phyloP scores from a whole-genome alignment of 2,329 filamentous ascomycete genomes.

The Pseudogymnoascus sp. region DNA sequence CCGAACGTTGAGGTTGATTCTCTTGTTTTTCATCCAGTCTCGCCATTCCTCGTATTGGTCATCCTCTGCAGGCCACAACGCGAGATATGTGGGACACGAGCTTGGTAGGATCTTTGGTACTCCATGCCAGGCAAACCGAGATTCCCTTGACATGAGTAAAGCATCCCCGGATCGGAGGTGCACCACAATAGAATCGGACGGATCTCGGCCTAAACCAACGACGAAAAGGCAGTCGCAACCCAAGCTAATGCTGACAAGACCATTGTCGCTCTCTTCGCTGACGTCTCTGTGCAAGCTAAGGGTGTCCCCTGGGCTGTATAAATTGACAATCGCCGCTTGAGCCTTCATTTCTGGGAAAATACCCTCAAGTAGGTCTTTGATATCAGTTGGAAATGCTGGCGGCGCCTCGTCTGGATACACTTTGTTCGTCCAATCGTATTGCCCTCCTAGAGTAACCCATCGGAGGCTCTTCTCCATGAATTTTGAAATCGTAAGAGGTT shows the following conservation, averaged over 20 bases:
- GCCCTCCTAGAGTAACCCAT: constrained; percentile 90
- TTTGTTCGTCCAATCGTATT: constrained; percentile 93
- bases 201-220: constrained; percentile 48
- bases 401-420: constrained; percentile 62
- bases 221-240: constrained; percentile 89
- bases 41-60: constrained; percentile 52
- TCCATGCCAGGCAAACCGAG: constrained; percentile 89
- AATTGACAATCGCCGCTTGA: constrained; percentile 87
- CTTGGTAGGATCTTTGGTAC: constrained; percentile 76
- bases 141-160: constrained; percentile 76
- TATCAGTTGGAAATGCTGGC: constrained; percentile 66
- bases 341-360: constrained; percentile 71
- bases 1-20: constrained; percentile 85
- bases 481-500: constrained; percentile 58
- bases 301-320: constrained; percentile 85
- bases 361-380: constrained; percentile 55
- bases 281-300: constrained; percentile 92
- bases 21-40: constrained; percentile 81
- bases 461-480: constrained; percentile 74
- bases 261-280: constrained; percentile 70
- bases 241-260: constrained; percentile 76
- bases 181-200: constrained; percentile 39
- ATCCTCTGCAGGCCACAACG: constrained; percentile 58
- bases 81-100: constrained; percentile 69
- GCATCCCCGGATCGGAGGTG: constrained; percentile 77